These are phyloP conservation scores for Tremella mesenterica DNA, from an alignment of 768 basidiomycete species.

Conservation along the genomic window DNA sequence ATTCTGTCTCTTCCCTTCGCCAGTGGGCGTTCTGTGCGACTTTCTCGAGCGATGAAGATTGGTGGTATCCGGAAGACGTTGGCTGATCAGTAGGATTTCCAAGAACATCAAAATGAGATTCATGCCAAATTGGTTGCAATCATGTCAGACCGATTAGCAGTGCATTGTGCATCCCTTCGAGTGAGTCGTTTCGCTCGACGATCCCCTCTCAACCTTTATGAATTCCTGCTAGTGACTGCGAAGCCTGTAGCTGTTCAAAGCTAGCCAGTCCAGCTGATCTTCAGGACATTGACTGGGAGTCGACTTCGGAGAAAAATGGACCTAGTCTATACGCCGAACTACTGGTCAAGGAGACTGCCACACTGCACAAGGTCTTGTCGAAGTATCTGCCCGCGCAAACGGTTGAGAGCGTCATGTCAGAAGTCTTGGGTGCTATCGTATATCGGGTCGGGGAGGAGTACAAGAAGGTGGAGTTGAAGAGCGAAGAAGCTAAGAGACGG, in stretches of 20 bases:
- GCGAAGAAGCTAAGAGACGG: conserved; percentile 77
- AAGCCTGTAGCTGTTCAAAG: background rate
- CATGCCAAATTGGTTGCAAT: conserved; percentile 95
- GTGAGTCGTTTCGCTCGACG: too few relatives aligned
- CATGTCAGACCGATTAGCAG: conserved; percentile 86
- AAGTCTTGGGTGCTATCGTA: conserved; percentile 89
- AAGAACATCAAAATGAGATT: conserved; percentile 99
- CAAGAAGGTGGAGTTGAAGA: conserved; percentile 68
- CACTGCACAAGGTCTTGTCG: conserved; percentile 88
- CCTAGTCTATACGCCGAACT: conserved; percentile 68
- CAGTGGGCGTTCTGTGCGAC: background rate
- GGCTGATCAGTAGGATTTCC: conserved; percentile 81
- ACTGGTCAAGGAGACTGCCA: conserved; percentile 87
- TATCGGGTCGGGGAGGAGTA: conserved; percentile 82
- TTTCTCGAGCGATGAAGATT: background rate
- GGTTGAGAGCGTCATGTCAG: conserved; percentile 89
- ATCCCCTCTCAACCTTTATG: background rate
- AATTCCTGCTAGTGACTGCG: background rate
- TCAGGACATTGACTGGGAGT: conserved; percentile 70
- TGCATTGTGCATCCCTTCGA: conserved; percentile 75
- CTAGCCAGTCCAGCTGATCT: too few relatives aligned
- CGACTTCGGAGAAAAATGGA: conserved; percentile 34
- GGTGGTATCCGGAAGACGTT: conserved; percentile 6
- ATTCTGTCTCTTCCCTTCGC: background rate
- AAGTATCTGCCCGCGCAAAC: conserved; percentile 71